Base-by-base conservation (phyloP, 2,329 filamentous ascomycete genomes). In the Trichophaea hybrida region DNA sequence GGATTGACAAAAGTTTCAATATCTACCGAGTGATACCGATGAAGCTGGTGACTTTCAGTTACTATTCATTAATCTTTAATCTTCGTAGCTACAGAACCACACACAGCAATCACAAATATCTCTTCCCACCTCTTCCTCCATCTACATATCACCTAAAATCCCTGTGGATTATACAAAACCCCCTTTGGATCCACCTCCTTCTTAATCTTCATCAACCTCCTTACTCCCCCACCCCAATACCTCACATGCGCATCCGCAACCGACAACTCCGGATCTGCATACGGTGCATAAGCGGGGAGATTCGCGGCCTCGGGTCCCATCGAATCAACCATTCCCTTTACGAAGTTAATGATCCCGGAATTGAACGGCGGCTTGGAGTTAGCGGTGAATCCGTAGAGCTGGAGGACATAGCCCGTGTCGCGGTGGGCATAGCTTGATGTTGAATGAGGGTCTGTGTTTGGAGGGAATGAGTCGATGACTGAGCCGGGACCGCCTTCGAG, bases 201-300 rank as follows among this genome's bases (percentile, higher is more conserved):
- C 73, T 79, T 83, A 31, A 80, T 80, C 66, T 83, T 80, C 56
- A 73, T 73, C 54, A 84, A 34, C 44, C 55, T 56, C 17, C 17
- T 44, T 31, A 55, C 55, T 2, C 52, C 50, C 54, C 43, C 58
- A 6, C 62, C 62, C 13, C 59, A 64, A 53, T 64, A 64, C 40
- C 44, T 48, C 54, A 50, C 34, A 54, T 61, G 52, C 31, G 58
- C 58, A 34, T 54, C 57, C 34, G 12, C 15, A 7, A 24, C 33
- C 17, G 44, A 33, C 44, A 62, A 57, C 24, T 59, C 55, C 35
- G 60, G 54, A 15, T 62, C 62, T 5, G 56, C 52, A 51, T 64
- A 64, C 49, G 60, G 60, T 24, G 57, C 60, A 58, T 64, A 64
- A 17, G 57, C 61, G 43, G 60, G 51, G 32, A 58, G 58, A 8